Evolutionary conservation across 352 stramenopile species (phyloP).

Genomic region (Globisporangium irregulare): DNA sequence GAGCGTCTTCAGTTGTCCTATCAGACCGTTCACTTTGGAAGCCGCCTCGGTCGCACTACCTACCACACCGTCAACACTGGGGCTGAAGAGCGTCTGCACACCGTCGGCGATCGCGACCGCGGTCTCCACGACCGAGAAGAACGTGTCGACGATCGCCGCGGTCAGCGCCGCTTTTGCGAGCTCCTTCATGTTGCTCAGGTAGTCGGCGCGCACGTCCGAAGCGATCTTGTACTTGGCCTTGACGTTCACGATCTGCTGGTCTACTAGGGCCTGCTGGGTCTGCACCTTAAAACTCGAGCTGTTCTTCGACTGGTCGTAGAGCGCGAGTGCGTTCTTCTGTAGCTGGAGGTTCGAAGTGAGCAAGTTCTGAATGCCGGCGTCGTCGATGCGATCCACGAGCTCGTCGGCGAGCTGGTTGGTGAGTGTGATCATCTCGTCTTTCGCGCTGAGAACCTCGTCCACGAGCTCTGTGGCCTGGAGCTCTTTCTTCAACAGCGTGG

Average conservation of each 20-base stretch:
- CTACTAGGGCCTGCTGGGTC: slow-evolving; percentile 5
- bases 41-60: neutral
- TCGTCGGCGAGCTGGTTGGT: neutral
- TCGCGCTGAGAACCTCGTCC: neutral
- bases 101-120: neutral
- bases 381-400: slow-evolving; percentile 3
- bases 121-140: slow-evolving; percentile 4
- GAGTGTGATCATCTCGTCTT: slow-evolving; percentile 4
- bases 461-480: slow-evolving; percentile 1
- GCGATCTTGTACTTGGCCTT: slow-evolving; percentile 3
- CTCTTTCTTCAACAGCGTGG: neutral
- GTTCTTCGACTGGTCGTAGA: slow-evolving; percentile 4
- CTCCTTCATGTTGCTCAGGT: slow-evolving; percentile 5
- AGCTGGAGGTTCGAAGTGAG: neutral
- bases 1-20: neutral
- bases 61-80: neutral
- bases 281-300: slow-evolving; percentile 1
- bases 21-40: neutral
- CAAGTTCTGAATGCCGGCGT: neutral
- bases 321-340: neutral
- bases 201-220: neutral
- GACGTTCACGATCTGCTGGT: neutral
- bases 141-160: slow-evolving; percentile 2
- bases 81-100: slow-evolving; percentile 3
- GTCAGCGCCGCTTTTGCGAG: neutral